Evolutionary conservation across 2,329 filamentous ascomycete species (phyloP).

Genomic region (Coniosporium tulheliwenetii): DNA sequence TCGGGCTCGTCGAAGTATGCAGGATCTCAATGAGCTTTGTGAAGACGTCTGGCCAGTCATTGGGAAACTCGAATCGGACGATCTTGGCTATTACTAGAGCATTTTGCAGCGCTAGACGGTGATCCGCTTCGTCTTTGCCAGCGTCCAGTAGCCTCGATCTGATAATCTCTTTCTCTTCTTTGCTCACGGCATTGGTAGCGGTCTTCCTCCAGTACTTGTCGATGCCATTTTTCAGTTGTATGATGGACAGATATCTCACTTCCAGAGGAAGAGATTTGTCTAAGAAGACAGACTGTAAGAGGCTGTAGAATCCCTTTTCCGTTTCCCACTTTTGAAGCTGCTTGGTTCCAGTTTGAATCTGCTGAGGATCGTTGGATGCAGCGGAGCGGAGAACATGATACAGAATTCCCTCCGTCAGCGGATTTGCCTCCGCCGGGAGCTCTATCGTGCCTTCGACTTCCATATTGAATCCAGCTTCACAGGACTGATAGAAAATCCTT

Average conservation of each 20-base stretch:
- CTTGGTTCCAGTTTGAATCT: slow-evolving; percentile 35
- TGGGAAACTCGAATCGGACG: slow-evolving; percentile 74
- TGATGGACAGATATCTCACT: slow-evolving; percentile 76
- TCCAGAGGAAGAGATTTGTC: slow-evolving; percentile 62
- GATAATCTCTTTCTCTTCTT: slow-evolving; percentile 62
- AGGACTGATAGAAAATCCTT: no score
- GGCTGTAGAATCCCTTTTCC: slow-evolving; percentile 28
- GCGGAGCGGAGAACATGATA: slow-evolving; percentile 33
- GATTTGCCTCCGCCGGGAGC: not conserved
- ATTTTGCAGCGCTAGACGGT: slow-evolving; percentile 69
- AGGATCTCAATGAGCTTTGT: slow-evolving; percentile 45
- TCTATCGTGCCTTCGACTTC: slow-evolving; percentile 3
- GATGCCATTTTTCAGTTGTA: slow-evolving; percentile 92
- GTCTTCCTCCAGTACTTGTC: slow-evolving; percentile 87
- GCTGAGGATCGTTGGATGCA: slow-evolving; percentile 28
- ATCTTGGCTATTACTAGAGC: slow-evolving; percentile 79
- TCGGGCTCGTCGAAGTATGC: slow-evolving; percentile 34
- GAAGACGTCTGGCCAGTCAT: slow-evolving; percentile 56
- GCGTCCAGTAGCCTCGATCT: slow-evolving; percentile 60
- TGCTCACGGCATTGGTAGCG: slow-evolving; percentile 47
- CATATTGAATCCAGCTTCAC: no score
- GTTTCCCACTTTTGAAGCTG: slow-evolving; percentile 37
- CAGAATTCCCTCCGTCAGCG: slow-evolving; percentile 28
- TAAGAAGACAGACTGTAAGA: slow-evolving; percentile 53
- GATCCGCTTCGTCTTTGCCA: slow-evolving; percentile 61